Percentiles rank a stretch among this genome's conserved stretches.
phyloP scores from a whole-genome alignment of 2,329 filamentous ascomycete species.

The Colletotrichum nymphaeae region DNA sequence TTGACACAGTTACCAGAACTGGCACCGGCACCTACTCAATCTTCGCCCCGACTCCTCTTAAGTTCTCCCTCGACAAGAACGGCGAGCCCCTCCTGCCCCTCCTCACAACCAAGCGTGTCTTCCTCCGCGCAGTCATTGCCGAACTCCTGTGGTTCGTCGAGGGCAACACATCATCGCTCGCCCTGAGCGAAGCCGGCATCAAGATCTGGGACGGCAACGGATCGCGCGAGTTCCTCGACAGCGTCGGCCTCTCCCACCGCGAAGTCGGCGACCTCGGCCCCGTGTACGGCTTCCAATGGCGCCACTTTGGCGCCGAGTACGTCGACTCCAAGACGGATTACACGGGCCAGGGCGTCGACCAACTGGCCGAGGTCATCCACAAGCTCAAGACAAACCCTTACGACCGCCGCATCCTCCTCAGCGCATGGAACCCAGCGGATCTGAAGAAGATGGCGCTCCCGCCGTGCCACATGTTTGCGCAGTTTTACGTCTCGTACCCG shows the following conservation, averaged over 20 bases:
- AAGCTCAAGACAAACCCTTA: slow-evolving; percentile 88
- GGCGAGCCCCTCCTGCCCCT: slow-evolving; percentile 81
- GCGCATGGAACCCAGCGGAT: slow-evolving; percentile 93
- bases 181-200: slow-evolving; percentile 82
- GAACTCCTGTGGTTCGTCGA: slow-evolving; percentile 97
- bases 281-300: slow-evolving; percentile 99
- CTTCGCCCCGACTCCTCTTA: slow-evolving; percentile 87
- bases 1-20: slow-evolving; percentile 66
- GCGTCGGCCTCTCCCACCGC: slow-evolving; percentile 82
- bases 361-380: slow-evolving; percentile 88
- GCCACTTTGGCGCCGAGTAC: slow-evolving; percentile 96
- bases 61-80: slow-evolving; percentile 81
- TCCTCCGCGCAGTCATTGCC: slow-evolving; percentile 87
- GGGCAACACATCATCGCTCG: slow-evolving; percentile 82
- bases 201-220: slow-evolving; percentile 99
- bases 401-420: slow-evolving; percentile 89
- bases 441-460: slow-evolving; percentile 89
- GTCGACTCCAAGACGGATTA: slow-evolving; percentile 84
- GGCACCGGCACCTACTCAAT: slow-evolving; percentile 93
- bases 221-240: slow-evolving; percentile 89
- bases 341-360: slow-evolving; percentile 88
- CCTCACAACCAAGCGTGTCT: slow-evolving; percentile 97
- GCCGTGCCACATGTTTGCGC: slow-evolving; percentile 97
- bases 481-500: slow-evolving; percentile 90
- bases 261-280: slow-evolving; percentile 91